phyloP scores from a whole-genome alignment of 2,329 filamentous ascomycete genomes.

The Sphaerostilbella broomeana region DNA sequence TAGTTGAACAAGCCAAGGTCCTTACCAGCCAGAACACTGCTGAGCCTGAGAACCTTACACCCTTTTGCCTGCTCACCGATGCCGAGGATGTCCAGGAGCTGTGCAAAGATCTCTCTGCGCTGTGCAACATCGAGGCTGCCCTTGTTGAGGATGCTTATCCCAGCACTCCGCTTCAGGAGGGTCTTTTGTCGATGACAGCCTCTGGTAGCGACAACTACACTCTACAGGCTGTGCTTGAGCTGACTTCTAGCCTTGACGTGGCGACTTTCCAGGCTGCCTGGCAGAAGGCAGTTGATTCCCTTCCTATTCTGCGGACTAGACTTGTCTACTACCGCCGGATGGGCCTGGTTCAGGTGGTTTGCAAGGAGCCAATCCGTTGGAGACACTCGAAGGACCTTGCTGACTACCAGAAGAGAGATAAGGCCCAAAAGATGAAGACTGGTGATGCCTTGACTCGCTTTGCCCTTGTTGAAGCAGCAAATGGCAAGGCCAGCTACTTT shows the following conservation, averaged over 20 bases:
- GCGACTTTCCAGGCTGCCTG: slow-evolving; percentile 13
- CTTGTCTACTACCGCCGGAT: slow-evolving; percentile 36
- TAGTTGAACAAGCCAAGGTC: slow-evolving; percentile 4
- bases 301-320: slow-evolving; percentile 36
- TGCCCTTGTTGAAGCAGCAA: background rate
- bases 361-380: background rate
- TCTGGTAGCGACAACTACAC: slow-evolving; percentile 18
- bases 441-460: background rate
- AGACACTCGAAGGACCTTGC: background rate
- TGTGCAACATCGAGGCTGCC: background rate
- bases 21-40: too few relatives aligned
- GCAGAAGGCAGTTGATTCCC: slow-evolving; percentile 3
- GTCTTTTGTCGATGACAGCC: slow-evolving; percentile 27
- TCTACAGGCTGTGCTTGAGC: slow-evolving; percentile 12
- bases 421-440: background rate
- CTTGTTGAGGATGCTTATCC: slow-evolving; percentile 29
- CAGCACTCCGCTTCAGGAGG: slow-evolving; percentile 31
- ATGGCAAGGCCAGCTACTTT: background rate
- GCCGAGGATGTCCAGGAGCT: slow-evolving; percentile 20
- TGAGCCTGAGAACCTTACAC: too few relatives aligned
- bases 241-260: slow-evolving; percentile 9
- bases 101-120: slow-evolving; percentile 23
- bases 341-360: background rate
- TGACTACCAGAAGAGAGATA: slow-evolving; percentile 1
- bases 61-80: slow-evolving; percentile 8